A percentile compares a stretch with the other conserved stretches of the same genome.
Conservation (phyloP, 2,329 filamentous ascomycete genomes). For the Xylaria sp. region DNA sequence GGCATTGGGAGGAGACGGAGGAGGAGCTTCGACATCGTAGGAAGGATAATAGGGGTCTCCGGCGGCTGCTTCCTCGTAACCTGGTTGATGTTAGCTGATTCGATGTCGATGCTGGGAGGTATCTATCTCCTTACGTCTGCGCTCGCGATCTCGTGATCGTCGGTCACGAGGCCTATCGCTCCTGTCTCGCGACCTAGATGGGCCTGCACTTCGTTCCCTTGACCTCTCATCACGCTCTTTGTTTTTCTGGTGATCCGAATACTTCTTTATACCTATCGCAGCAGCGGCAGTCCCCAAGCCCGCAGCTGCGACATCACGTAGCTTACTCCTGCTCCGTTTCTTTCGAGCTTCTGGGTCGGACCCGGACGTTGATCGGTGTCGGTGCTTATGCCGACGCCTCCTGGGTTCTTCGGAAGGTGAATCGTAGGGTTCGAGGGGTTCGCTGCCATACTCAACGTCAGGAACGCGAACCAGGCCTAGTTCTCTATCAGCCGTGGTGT, state of each 20-base stretch:
- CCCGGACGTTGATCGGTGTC: constrained; percentile 50
- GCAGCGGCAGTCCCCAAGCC: constrained; percentile 67
- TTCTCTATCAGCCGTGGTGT: constrained; percentile 68
- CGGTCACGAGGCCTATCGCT: constrained; percentile 46
- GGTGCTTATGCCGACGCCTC: constrained; percentile 52
- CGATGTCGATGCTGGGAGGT: neutral
- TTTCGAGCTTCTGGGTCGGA: constrained; percentile 51
- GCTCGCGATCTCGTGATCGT: constrained; percentile 52
- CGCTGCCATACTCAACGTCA: constrained; percentile 70
- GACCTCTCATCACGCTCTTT: constrained; percentile 51
- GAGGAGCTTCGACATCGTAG: constrained; percentile 37
- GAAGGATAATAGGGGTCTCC: constrained; percentile 42
- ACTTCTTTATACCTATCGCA: constrained; percentile 71
- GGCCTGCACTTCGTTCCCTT: constrained; percentile 46
- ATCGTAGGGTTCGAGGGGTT: constrained; percentile 63
- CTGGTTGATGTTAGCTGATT: constrained; percentile 40
- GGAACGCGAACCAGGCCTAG: constrained; percentile 64
- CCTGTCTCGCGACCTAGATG: constrained; percentile 40
- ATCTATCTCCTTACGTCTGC: constrained; percentile 44
- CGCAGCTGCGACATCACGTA: constrained; percentile 66
- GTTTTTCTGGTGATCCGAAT: constrained; percentile 59
- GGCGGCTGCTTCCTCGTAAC: constrained; percentile 47
- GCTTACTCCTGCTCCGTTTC: constrained; percentile 64
- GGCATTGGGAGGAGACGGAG: constrained; percentile 46
- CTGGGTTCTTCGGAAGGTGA: constrained; percentile 59